Evolutionary conservation across 2,329 filamentous ascomycete genomes (phyloP).

Genomic region (Cercospora sp.): DNA sequence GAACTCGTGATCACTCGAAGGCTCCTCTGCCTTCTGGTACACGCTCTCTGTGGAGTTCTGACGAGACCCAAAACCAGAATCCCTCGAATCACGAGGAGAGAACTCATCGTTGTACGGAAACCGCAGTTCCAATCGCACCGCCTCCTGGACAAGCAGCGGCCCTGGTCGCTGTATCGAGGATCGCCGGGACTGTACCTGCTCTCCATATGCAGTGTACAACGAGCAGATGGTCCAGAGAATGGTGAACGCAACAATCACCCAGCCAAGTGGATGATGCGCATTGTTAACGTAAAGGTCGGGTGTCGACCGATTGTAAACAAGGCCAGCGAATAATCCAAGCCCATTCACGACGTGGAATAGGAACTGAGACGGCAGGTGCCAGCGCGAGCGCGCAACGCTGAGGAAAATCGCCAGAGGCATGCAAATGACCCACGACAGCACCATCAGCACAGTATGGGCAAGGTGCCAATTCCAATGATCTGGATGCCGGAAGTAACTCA

Average conservation of each 20-base stretch:
- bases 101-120: constrained; percentile 28
- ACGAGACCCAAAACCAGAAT: constrained; percentile 40
- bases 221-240: constrained; percentile 69
- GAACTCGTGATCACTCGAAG: constrained; percentile 42
- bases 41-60: constrained; percentile 37
- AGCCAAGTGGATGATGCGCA: constrained; percentile 84
- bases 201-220: constrained; percentile 59
- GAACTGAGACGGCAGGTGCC: constrained; percentile 69
- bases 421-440: constrained; percentile 69
- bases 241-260: constrained; percentile 74
- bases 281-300: constrained; percentile 86
- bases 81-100: constrained; percentile 43
- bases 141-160: constrained; percentile 22
- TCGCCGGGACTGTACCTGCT: constrained; percentile 19
- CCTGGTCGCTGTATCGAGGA: constrained; percentile 12
- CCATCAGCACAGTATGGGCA: constrained; percentile 70
- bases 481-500: constrained; percentile 60
- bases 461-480: constrained; percentile 60
- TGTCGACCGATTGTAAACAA: constrained; percentile 75
- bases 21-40: constrained; percentile 27
- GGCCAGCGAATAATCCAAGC: constrained; percentile 64
- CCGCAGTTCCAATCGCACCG: constrained; percentile 35
- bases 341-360: constrained; percentile 47
- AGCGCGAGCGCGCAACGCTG: constrained; percentile 75
- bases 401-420: constrained; percentile 82